Percentiles rank a stretch among this genome's conserved stretches.
Evolutionary conservation across 345 rosid species (phyloP).

Genomic region (Lepidium africanum): DNA sequence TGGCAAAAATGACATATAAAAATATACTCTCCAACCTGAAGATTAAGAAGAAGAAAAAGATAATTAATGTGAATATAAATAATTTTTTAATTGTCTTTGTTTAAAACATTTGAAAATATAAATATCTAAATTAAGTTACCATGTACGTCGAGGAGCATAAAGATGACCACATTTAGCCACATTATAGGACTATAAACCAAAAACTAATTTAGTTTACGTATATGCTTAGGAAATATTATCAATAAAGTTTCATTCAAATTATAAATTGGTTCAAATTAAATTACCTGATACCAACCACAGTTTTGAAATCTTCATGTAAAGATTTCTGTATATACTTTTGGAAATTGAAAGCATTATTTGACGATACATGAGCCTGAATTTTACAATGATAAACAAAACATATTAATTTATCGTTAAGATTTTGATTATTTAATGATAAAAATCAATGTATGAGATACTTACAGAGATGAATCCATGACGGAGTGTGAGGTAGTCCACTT

Average conservation of each 20-base stretch:
- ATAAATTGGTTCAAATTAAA: not conserved
- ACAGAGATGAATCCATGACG: slow-evolving; percentile 75
- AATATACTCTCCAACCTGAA: slow-evolving; percentile 61
- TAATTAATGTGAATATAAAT: not conserved
- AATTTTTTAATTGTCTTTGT: not conserved
- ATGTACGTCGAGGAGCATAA: slow-evolving; percentile 56
- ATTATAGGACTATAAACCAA: slow-evolving; percentile 40
- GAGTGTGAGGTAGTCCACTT: slow-evolving; percentile 66
- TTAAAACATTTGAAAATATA: not conserved
- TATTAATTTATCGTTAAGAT: not conserved
- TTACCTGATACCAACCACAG: slow-evolving; percentile 69
- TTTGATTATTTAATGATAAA: not conserved
- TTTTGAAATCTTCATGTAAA: slow-evolving; percentile 68
- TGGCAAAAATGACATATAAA: slow-evolving; percentile 75
- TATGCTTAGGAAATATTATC: not conserved
- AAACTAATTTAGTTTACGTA: not conserved
- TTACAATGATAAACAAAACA: not conserved
- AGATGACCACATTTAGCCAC: slow-evolving; percentile 64
- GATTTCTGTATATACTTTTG: slow-evolving; percentile 71
- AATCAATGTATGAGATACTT: not conserved
- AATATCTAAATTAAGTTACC: slow-evolving; percentile 34
- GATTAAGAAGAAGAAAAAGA: not conserved
- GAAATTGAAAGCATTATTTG: slow-evolving; percentile 47
- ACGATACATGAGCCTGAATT: slow-evolving; percentile 48
- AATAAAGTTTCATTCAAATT: not conserved